Evolutionary conservation across 2,329 filamentous ascomycete genomes (phyloP).

Genomic region (Penicillium sp.): DNA sequence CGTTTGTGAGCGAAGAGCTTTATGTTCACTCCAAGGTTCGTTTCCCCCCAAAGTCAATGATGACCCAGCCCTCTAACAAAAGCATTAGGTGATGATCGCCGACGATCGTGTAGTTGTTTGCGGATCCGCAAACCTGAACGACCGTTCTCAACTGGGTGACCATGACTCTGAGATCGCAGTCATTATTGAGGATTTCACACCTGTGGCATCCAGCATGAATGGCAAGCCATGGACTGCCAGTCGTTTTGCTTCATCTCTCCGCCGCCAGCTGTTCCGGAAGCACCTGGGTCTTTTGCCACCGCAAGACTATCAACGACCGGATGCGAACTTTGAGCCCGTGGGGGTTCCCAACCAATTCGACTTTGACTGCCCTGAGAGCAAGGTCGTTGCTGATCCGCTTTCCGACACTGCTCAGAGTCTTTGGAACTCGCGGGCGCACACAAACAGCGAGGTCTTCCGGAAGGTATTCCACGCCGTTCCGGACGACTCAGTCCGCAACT

Average conservation of each 20-base stretch:
- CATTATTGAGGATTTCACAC: constrained; percentile 79
- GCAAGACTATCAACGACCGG: constrained; percentile 64
- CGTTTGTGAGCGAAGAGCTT: constrained; percentile 63
- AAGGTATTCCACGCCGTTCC: constrained; percentile 64
- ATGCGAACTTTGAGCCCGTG: constrained; percentile 59
- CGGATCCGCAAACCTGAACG: constrained; percentile 87
- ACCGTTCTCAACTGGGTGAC: constrained; percentile 80
- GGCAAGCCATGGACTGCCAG: constrained; percentile 74
- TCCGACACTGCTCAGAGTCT: constrained; percentile 54
- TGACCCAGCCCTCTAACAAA: constrained; percentile 12
- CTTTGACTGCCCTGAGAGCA: constrained; percentile 50
- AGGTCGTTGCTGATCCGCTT: constrained; percentile 58
- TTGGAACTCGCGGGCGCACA: constrained; percentile 60
- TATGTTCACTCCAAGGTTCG: constrained; percentile 59
- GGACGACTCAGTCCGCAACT: constrained; percentile 57
- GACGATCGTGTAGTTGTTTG: constrained; percentile 85
- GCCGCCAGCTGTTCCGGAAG: constrained; percentile 84
- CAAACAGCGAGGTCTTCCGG: constrained; percentile 61
- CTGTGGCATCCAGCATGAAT: constrained; percentile 71
- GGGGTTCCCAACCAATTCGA: constrained; percentile 58
- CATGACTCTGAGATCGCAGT: constrained; percentile 91
- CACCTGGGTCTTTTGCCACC: constrained; percentile 79
- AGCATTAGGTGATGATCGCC: constrained; percentile 63
- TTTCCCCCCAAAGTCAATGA: neutral
- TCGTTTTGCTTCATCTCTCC: constrained; percentile 77